Evolutionary conservation across 176 grass and related monocot genomes (phyloP).

Genomic region (Themeda triandra): DNA sequence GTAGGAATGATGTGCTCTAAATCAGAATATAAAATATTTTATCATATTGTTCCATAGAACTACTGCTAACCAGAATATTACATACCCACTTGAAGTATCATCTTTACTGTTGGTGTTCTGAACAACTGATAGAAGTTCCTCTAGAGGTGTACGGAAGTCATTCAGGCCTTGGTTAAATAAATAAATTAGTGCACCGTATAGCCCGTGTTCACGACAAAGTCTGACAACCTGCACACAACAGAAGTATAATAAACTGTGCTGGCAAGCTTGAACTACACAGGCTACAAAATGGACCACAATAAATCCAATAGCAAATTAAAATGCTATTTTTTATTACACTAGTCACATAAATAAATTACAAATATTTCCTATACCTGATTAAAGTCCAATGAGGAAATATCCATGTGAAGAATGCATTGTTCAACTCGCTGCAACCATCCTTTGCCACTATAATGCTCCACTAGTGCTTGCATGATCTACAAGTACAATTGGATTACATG

Average conservation of each 20-base stretch:
- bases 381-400: slow-evolving; percentile 99
- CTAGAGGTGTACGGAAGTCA: slow-evolving; percentile 87
- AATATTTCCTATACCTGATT: slow-evolving; percentile 67
- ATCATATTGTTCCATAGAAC: not conserved
- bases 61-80: not conserved
- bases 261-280: not conserved
- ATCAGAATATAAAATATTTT: not conserved
- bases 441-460: slow-evolving; percentile 88
- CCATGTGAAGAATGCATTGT: slow-evolving; percentile 99
- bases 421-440: slow-evolving; percentile 99
- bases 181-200: slow-evolving; percentile 99
- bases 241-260: slow-evolving; percentile 20
- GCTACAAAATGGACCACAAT: not conserved
- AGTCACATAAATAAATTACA: slow-evolving; percentile 7
- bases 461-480: slow-evolving; percentile 97
- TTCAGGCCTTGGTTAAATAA: slow-evolving; percentile 95
- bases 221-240: slow-evolving; percentile 66
- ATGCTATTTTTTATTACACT: slow-evolving; percentile 20
- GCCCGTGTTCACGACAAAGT: slow-evolving; percentile 86
- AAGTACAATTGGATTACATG: slow-evolving; percentile 38
- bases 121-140: slow-evolving; percentile 87
- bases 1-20: not conserved
- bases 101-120: slow-evolving; percentile 66
- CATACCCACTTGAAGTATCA: slow-evolving; percentile 74
- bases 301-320: not conserved